Evolutionary conservation across 2,329 filamentous ascomycete genomes (phyloP), one percentile per base, ranked within the genome.

Genomic region (Nigrograna mackinnonii): DNA sequence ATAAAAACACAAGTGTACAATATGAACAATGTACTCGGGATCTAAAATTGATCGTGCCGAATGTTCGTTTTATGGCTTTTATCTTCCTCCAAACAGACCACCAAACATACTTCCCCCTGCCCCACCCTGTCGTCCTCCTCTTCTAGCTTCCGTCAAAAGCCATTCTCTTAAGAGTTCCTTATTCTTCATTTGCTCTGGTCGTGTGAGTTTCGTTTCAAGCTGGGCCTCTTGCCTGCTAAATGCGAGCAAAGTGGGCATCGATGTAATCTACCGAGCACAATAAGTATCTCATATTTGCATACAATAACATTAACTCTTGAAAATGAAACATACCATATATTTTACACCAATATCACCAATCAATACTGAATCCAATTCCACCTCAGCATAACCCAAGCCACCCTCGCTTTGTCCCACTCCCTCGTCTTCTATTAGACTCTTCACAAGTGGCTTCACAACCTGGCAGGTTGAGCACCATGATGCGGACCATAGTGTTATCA

Each of bases 401-500:
- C 75, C 75, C 45, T 72, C 60, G 2, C 49, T 46, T 46, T 78
- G 71, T 1, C 75, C 76, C 0, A 74, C 54, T 2, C 69, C 62
- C 32, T 75, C 72, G 21, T 69, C 60, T 38, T 72, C 65, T 20
- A 79, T 66, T 22, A 78, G 52, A 3, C 59, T 48, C n/a, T 57
- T 58, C 7, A 78, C 38, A 4, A 77, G 46, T 1, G 74, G 73
- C 7, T 68, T 66, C 4, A 77, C 61, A 7, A 60, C 54, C 18
- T 69, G 66, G 55, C 74, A 77, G 4, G 69, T 70, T 2, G 64
- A 55, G 46, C 72, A 75, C 71, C 73, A 79, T 3, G 69, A 69
- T 2, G 76, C 72, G 30, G 68, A 75, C 75, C 75, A 79, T 9
- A 78, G 58, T 0, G 76, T 79, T 33, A 79, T 67, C 1, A 79